Evolutionary conservation across 139 green algal genomes (phyloP), one percentile per base, ranked within the genome.

Genomic region (Pseudopediastrum boryanum): DNA sequence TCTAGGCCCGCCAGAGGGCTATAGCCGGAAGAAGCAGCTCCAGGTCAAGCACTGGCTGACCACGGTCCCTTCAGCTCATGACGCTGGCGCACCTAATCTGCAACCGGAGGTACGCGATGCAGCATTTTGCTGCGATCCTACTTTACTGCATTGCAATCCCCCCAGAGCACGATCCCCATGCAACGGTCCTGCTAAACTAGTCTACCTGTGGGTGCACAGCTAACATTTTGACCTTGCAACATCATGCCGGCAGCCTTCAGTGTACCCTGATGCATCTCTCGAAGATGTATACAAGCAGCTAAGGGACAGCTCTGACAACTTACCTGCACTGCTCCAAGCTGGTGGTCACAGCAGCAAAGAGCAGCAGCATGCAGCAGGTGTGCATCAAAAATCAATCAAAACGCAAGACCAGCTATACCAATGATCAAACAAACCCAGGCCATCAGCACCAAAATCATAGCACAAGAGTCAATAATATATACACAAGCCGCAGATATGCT

Each of bases 201-300:
- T 21, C 19, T 58, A 16, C 48, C n/a, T n/a, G n/a, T n/a, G n/a
- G n/a, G n/a, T n/a, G n/a, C n/a, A n/a, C 19, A 2, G 33, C n/a
- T 39, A 12, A 25, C n/a, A n/a, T 31, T 41, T 10, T 23, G 23
- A 58, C 19, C 48, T 58, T 16, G 21, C 16, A 21, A 58, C 48
- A 21, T 21, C 48, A 16, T 58, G 48, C 48, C 21, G 48, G 62
- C 62, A 70, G 69, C 69, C 69, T 39, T 76, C 69, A 6, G 8
- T 76, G 13, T 76, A 65, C 29, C 69, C 69, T 21, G 64, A 64
- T 38, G 50, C 63, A 50, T 76, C 69, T 51, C 23, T 76, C 13
- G 69, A 76, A 65, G 69, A 76, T 21, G 69, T 76, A 13, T 76
- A 76, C 69, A 65, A n/a, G 48, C 69, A 76, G 48, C 48, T 76